These are phyloP conservation scores for Trichoderma sp. DNA, from an alignment of 2,329 filamentous ascomycete species.

Conservation along the genomic window DNA sequence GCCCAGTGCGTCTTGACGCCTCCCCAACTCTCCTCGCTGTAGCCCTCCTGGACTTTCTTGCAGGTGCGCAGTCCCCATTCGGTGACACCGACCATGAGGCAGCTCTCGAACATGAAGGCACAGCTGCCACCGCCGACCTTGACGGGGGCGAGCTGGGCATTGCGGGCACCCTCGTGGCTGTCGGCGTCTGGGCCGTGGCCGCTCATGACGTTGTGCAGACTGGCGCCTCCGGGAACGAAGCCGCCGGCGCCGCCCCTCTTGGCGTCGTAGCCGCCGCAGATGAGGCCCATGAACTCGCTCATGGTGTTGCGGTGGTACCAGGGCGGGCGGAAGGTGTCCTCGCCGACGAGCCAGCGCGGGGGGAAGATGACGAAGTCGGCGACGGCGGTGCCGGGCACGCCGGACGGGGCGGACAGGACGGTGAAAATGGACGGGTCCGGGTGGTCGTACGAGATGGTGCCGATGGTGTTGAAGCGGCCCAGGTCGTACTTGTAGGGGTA, in stretches of 20 bases:
- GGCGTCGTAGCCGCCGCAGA: conserved; percentile 59
- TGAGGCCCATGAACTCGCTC: conserved; percentile 63
- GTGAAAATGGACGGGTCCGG: conserved; percentile 78
- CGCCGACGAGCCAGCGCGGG: conserved; percentile 66
- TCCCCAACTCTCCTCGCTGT: conserved; percentile 80
- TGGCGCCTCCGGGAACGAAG: conserved; percentile 57
- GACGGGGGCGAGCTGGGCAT: conserved; percentile 50
- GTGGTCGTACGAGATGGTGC: conserved; percentile 71
- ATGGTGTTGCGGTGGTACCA: conserved; percentile 72
- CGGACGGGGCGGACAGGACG: conserved; percentile 62
- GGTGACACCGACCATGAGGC: conserved; percentile 67
- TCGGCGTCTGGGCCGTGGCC: conserved; percentile 61
- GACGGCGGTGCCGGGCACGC: conserved; percentile 59
- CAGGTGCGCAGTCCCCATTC: conserved; percentile 66
- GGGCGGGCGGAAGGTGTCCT: conserved; percentile 69
- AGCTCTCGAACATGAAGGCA: conserved; percentile 70
- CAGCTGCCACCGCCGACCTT: conserved; percentile 61
- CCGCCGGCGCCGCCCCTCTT: conserved; percentile 51
- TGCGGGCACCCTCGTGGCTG: conserved; percentile 54
- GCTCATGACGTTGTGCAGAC: conserved; percentile 68
- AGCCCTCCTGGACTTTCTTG: conserved; percentile 53
- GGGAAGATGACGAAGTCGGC: conserved; percentile 74
- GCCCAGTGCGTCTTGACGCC: conserved; percentile 62
- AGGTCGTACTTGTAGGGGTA: conserved; percentile 82
- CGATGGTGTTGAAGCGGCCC: conserved; percentile 71